Evolutionary conservation across 2,329 filamentous ascomycete genomes (phyloP), one percentile per base, ranked within the genome.

Genomic region (Elsinoe arachidis): DNA sequence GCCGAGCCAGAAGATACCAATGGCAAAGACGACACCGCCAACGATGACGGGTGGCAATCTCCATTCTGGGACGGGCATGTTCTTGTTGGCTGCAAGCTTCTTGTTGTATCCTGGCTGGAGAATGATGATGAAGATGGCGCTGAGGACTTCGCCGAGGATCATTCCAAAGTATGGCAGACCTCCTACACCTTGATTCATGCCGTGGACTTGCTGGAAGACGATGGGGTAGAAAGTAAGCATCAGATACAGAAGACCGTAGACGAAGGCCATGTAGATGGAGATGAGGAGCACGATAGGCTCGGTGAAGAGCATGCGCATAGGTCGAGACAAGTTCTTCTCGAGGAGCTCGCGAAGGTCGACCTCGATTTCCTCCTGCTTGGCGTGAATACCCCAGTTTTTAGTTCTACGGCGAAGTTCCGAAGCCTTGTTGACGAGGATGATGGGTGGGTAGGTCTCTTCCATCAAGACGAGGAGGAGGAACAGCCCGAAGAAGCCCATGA

Each of bases 161-260:
- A 96, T 88, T 56, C 90, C 90, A 64, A 96, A 88, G 70, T 90
- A 95, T 4, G 89, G 84, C 4, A 96, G 78, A 1, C 90, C 90
- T 3, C 84, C 80, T 15, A 88, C 72, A 58, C 90, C 90, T 1
- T 78, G 66, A 34, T 74, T 81, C 74, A 92, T 86, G 62, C 80
- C 78, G 69, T 95, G 86, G 3, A 90, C 78, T 1, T 72, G 69
- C 60, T 85, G 76, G 73, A 93, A 95, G 49, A 95, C 86, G 44
- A 93, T 80, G 0, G 87, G 85, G 64, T 95, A 95, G 1, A 89
- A 87, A 0, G 88, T 91, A 55, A 96, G 77, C 75, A 93, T 93
- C 23, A 92, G 83, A 67, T 93, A 95, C 1, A 95, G 80, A 0
- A 93, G 76, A 5, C 54, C 37, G 63, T 69, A 72, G 33, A 72